Evolutionary conservation across 495 filamentous ascomycete genomes (phyloP).

Genomic region (Aspergillus mulundensis): DNA sequence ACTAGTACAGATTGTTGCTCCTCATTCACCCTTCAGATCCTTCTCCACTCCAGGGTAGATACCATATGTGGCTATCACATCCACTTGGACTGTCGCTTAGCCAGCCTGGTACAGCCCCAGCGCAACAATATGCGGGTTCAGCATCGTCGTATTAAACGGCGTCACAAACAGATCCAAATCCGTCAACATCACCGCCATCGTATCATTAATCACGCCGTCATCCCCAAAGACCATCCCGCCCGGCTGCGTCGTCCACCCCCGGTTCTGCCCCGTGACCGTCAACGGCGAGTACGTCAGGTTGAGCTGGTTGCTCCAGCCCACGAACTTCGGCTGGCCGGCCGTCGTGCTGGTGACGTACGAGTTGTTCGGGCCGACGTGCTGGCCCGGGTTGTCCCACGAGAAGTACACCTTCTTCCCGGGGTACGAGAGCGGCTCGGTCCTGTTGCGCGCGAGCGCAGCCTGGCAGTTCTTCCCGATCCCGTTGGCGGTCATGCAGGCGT

Average conservation of each 20-base stretch:
- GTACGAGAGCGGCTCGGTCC: constrained; percentile 64
- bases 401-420: constrained; percentile 70
- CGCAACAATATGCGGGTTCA: constrained; percentile 76
- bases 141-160: constrained; percentile 68
- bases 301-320: constrained; percentile 77
- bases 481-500: constrained; percentile 50
- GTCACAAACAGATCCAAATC: constrained; percentile 65
- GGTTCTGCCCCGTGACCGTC: constrained; percentile 35
- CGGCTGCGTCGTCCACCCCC: constrained; percentile 61
- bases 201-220: constrained; percentile 71
- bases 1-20: no score
- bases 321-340: constrained; percentile 60
- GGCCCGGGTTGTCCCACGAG: constrained; percentile 68
- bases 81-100: no score
- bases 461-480: constrained; percentile 52
- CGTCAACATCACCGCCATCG: constrained; percentile 74
- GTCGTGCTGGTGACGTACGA: constrained; percentile 64
- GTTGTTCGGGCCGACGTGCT: constrained; percentile 72
- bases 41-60: no score
- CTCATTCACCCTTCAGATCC: no score
- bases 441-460: constrained; percentile 63
- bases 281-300: constrained; percentile 80
- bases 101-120: constrained; percentile 77
- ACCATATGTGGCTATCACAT: no score
- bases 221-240: constrained; percentile 54